Percentiles rank a stretch among this genome's conserved stretches.
Evolutionary conservation across 257 asterid species (phyloP).

Genomic region (Coffea canephora): DNA sequence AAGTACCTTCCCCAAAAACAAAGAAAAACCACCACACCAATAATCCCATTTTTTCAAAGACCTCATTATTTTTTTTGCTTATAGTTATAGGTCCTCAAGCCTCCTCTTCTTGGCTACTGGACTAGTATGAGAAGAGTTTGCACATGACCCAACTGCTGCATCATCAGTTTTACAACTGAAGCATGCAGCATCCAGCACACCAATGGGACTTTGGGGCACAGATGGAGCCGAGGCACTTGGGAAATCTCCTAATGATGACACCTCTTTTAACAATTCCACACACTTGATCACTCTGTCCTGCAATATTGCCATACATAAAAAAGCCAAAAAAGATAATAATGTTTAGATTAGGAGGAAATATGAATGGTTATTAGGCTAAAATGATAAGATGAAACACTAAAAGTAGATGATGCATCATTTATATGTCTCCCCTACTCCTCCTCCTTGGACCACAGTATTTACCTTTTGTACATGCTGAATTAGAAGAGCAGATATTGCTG

Average conservation of each 20-base stretch:
- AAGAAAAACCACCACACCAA: conserved; percentile 17
- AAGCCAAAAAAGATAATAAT: neutral
- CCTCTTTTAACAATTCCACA: conserved; percentile 25
- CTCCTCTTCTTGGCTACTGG: conserved; percentile 40
- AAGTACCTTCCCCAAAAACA: neutral
- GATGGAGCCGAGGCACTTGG: conserved; percentile 23
- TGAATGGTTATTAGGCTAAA: conserved; percentile 9
- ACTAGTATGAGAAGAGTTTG: conserved; percentile 25
- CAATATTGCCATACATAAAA: neutral
- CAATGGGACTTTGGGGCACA: conserved; percentile 38
- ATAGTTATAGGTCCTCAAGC: conserved; percentile 24
- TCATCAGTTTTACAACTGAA: conserved; percentile 39
- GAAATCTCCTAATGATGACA: conserved; percentile 18
- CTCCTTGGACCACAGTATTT: conserved; percentile 31
- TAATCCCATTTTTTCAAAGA: conserved; percentile 10
- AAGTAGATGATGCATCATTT: conserved; percentile 6
- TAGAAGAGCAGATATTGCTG: conserved; percentile 32
- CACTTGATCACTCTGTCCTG: conserved; percentile 41
- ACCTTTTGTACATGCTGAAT: conserved; percentile 34
- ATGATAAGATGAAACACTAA: conserved; percentile 8
- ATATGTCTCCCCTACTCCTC: neutral
- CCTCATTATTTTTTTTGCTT: neutral
- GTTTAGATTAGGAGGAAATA: neutral
- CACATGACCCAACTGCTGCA: conserved; percentile 28
- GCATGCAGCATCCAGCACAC: conserved; percentile 46